Evolutionary conservation across 371 early-diverging fungal species (phyloP), one percentile per base, ranked within the genome.

Genomic region (Mucor circinelloides): DNA sequence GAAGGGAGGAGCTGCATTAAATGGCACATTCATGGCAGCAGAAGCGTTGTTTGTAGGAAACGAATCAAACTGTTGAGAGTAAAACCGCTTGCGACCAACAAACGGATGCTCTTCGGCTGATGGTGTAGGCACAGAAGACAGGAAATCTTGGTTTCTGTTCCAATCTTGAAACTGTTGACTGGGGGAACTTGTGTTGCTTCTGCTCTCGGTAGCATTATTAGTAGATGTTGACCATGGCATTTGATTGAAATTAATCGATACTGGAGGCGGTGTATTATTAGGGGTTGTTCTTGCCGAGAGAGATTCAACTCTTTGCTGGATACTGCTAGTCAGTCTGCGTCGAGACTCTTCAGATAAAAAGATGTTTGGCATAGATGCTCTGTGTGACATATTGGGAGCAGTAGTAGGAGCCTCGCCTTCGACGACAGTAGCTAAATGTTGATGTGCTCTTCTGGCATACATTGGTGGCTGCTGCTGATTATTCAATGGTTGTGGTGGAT

Each of bases 361-460:
- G 17, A 73, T 69, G 55, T 73, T 69, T 8, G 73, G 73, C 64
- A 73, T 55, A 3, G 73, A 73, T 12, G 67, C 69, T 31, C 73
- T 56, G 21, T 73, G 73, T 6, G 25, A 19, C 46, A 67, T 64
- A 32, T 55, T 42, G 6, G 55, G 64, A 12, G 15, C 12, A 23
- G 52, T 12, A 23, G 52, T 52, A 23, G 19, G 57, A 21, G 64
- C 25, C 54, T 57, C 54, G 23, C 28, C 28, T 59, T 67, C 68
- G 15, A 68, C 58, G 4, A 68, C 62, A 9, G 67, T 56, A 4
- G 67, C 27, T 34, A 67, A 46, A 25, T 63, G 60, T 52, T 61
- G 46, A 6, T 60, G 44, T 2, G 36, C 31, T 58, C 34, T 59
- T 31, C 60, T 44, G 23, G 54, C 19, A 34, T 36, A 44, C 52